Conservation (phyloP, 2,329 filamentous ascomycete species). For the Byssoonygena ceratinophila region DNA sequence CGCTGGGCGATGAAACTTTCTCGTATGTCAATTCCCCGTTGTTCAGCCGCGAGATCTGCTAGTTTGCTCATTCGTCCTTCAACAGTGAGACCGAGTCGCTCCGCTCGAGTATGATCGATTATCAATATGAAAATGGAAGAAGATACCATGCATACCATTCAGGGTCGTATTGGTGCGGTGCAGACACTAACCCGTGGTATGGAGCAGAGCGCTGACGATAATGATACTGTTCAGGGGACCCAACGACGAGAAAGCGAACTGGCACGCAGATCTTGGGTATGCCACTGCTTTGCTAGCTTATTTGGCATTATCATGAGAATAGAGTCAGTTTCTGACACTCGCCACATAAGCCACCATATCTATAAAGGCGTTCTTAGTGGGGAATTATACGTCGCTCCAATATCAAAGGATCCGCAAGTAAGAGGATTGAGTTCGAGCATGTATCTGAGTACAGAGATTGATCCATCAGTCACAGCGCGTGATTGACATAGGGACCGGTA, state of each 20-base stretch:
- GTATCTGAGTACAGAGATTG: constrained; percentile 19
- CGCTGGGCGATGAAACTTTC: background rate
- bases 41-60: background rate
- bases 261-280: constrained; percentile 18
- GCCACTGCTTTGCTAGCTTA: background rate
- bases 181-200: background rate
- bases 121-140: constrained; percentile 17
- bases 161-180: constrained; percentile 12
- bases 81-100: constrained; percentile 5
- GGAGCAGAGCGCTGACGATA: background rate
- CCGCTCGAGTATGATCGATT: constrained; percentile 10
- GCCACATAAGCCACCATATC: constrained; percentile 23
- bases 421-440: background rate
- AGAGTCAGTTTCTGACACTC: background rate
- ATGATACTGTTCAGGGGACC: constrained; percentile 13
- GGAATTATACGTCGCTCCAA: constrained; percentile 31
- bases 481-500: constrained; percentile 19
- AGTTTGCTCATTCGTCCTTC: background rate
- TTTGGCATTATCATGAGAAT: background rate
- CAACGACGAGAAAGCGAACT: constrained; percentile 19
- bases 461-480: constrained; percentile 7
- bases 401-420: constrained; percentile 24
- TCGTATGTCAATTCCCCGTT: background rate
- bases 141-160: constrained; percentile 19
- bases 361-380: constrained; percentile 30